A percentile compares a stretch with the other conserved stretches of the same genome.
These are phyloP conservation scores for Tetradesmus lagerheimii DNA, from an alignment of 139 green algal genomes.

Conservation along the genomic window DNA sequence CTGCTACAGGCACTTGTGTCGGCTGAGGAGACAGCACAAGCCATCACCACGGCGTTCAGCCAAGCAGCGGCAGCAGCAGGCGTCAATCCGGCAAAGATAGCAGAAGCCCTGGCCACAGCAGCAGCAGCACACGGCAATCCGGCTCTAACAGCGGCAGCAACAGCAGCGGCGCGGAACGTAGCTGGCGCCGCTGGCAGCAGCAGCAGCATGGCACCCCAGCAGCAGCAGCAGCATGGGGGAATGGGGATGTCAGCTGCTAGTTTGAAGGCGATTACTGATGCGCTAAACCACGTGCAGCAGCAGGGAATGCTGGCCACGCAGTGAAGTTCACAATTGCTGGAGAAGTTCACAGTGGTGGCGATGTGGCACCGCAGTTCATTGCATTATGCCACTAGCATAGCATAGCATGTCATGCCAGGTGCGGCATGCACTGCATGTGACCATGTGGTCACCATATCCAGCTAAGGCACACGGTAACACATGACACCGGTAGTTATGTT, in stretches of 20 bases:
- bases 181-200: neutral
- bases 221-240: neutral
- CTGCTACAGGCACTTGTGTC: neutral
- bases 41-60: neutral
- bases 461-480: too few species aligned
- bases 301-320: neutral
- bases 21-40: slow-evolving; percentile 1
- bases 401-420: too few species aligned
- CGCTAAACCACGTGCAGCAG: neutral
- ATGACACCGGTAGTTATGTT: too few species aligned
- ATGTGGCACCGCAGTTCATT: neutral
- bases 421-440: too few species aligned
- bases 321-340: neutral
- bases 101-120: neutral
- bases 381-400: neutral
- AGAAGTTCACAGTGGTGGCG: neutral
- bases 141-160: neutral
- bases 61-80: slow-evolving; percentile 27
- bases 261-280: too few species aligned
- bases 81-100: neutral
- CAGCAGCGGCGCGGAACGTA: neutral
- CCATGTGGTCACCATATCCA: too few species aligned
- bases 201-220: neutral
- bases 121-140: neutral
- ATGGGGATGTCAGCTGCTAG: too few species aligned